A percentile compares a stretch with the other conserved stretches of the same genome.
phyloP scores from a whole-genome alignment of 495 filamentous ascomycete species.

The Pseudoneurospora amorphoporcata region DNA sequence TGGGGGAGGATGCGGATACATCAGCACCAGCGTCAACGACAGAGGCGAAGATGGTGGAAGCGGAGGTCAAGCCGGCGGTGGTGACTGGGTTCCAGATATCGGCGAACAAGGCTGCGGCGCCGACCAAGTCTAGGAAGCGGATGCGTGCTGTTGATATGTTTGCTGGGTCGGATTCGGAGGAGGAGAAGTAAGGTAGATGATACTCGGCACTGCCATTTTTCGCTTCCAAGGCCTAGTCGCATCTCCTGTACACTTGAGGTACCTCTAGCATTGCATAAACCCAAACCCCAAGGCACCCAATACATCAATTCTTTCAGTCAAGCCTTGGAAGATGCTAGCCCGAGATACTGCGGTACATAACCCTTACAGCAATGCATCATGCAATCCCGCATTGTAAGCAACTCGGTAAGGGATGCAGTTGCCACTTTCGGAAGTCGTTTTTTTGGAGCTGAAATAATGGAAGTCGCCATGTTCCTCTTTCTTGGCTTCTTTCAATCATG shows the following conservation, averaged over 20 bases:
- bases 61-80: conserved; percentile 9
- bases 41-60: background rate
- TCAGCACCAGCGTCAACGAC: conserved; percentile 12
- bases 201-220: too few species aligned
- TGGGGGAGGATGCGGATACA: conserved; percentile 4
- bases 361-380: background rate
- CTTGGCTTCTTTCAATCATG: background rate
- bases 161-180: conserved; percentile 50
- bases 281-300: too few species aligned
- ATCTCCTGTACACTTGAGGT: too few species aligned
- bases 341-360: background rate
- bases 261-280: too few species aligned
- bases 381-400: background rate
- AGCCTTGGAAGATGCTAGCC: too few species aligned
- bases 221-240: too few species aligned
- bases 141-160: conserved; percentile 94
- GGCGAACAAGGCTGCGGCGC: conserved; percentile 16
- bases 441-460: too few species aligned
- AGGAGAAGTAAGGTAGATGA: conserved; percentile 12
- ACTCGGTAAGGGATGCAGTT: background rate
- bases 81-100: conserved; percentile 17
- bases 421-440: background rate
- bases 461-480: background rate
- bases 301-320: too few species aligned
- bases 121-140: conserved; percentile 34